Conservation (phyloP, 306 rosid species). For the Fragaria iinumae region DNA sequence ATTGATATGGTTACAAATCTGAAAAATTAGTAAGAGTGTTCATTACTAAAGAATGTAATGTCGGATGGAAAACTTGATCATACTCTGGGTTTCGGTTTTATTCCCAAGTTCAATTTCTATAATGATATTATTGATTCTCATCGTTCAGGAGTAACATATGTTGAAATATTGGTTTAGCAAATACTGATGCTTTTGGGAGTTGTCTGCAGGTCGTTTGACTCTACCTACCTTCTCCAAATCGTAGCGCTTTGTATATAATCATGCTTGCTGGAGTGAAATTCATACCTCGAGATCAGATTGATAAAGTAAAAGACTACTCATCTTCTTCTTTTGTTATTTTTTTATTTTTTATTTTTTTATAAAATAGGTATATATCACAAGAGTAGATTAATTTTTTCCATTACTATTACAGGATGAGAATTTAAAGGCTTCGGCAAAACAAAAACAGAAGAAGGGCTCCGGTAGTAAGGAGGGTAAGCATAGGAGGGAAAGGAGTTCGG, state of each 20-base stretch:
- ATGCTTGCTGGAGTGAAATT: constrained; percentile 52
- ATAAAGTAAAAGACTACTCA: constrained; percentile 22
- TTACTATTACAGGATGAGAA: constrained; percentile 22
- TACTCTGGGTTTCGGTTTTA: background rate
- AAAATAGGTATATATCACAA: background rate
- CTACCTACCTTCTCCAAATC: background rate
- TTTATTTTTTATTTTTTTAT: background rate
- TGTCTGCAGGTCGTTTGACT: constrained; percentile 1
- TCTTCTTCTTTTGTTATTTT: background rate
- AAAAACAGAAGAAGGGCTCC: constrained; percentile 37
- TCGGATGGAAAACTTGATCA: background rate
- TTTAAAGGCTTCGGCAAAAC: constrained; percentile 30
- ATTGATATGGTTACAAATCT: background rate
- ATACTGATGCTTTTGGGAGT: background rate
- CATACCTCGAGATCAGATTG: constrained; percentile 42
- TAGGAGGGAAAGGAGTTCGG: constrained; percentile 42
- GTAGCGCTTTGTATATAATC: background rate
- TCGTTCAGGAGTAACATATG: constrained; percentile 1
- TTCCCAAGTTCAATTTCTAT: background rate
- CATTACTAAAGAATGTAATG: background rate
- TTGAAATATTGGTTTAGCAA: background rate
- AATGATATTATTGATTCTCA: background rate
- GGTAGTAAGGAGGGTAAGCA: constrained; percentile 31
- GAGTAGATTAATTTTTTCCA: constrained; percentile 4
- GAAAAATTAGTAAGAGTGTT: background rate